phyloP scores from a whole-genome alignment of 83 land plant species.

The Diphasiastrum complanatum region DNA sequence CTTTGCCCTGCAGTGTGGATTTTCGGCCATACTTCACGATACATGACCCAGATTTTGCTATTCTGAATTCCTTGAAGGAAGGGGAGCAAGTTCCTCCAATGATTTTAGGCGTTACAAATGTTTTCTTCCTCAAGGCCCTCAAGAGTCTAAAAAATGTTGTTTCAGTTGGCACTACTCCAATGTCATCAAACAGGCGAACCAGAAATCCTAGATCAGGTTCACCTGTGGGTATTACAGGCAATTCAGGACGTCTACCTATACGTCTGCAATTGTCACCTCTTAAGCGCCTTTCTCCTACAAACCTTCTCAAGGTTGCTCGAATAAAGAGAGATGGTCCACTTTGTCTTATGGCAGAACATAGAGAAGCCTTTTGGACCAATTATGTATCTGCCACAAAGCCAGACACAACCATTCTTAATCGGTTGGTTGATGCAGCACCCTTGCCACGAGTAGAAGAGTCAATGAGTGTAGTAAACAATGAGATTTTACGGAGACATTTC shows the following conservation, averaged over 20 bases:
- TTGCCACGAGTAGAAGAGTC: constrained; percentile 84
- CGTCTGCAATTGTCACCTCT: constrained; percentile 46
- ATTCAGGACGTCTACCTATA: constrained; percentile 29
- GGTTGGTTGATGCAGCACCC: constrained; percentile 82
- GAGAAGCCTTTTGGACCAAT: constrained; percentile 83
- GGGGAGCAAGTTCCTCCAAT: constrained; percentile 67
- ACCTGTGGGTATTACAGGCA: constrained; percentile 21
- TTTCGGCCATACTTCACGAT: constrained; percentile 98
- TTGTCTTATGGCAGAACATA: constrained; percentile 88
- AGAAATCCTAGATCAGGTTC: constrained; percentile 22
- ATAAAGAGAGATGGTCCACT: constrained; percentile 82
- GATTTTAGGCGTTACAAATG: constrained; percentile 91
- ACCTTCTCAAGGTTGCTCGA: constrained; percentile 66
- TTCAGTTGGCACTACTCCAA: constrained; percentile 67
- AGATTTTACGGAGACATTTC: constrained; percentile 88
- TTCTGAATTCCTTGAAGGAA: constrained; percentile 60
- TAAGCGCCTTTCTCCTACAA: constrained; percentile 69
- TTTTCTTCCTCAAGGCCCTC: constrained; percentile 85
- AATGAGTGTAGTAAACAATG: constrained; percentile 93
- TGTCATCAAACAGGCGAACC: constrained; percentile 39
- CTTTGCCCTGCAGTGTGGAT: constrained; percentile 74
- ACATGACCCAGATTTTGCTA: constrained; percentile 84
- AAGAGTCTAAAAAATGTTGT: constrained; percentile 69
- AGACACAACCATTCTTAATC: constrained; percentile 87
- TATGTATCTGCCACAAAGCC: constrained; percentile 79